Percentiles rank a stretch among this genome's conserved stretches.
Conservation (phyloP, 768 basidiomycete species). For the Tricholoma flavovirens region DNA sequence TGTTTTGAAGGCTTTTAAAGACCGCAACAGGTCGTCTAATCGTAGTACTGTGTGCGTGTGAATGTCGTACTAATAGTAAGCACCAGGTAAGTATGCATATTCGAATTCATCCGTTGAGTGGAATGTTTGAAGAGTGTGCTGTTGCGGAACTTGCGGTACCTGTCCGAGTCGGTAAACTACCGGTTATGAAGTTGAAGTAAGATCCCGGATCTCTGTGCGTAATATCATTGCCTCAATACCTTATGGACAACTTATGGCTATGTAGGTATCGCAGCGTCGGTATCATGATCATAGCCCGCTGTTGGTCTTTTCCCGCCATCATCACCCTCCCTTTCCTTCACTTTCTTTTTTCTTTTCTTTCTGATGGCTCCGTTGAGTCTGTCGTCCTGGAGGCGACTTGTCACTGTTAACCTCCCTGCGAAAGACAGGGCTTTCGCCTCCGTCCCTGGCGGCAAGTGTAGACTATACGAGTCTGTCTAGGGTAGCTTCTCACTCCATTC, state of each 20-base stretch:
- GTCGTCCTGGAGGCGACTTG: slow-evolving; percentile 17
- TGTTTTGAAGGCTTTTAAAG: neutral
- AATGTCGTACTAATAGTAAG: neutral
- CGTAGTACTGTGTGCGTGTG: neutral
- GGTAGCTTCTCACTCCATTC: neutral
- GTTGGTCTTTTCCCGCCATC: slow-evolving; percentile 5
- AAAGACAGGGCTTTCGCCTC: slow-evolving; percentile 4
- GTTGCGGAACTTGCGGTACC: too few relatives aligned
- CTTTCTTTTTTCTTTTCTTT: slow-evolving; percentile 4
- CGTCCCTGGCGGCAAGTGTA: slow-evolving; percentile 14
- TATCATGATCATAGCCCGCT: slow-evolving; percentile 4
- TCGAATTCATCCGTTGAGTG: neutral
- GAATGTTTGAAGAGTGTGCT: neutral
- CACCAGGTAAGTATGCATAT: neutral
- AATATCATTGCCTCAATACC: neutral
- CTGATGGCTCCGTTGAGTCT: slow-evolving; percentile 14
- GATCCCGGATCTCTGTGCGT: neutral
- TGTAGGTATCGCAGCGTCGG: neutral
- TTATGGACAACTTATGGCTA: neutral
- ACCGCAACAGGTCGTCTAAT: neutral
- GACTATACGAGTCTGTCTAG: neutral
- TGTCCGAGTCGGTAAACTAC: neutral
- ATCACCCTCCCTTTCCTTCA: slow-evolving; percentile 7
- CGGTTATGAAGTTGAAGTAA: neutral
- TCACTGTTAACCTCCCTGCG: slow-evolving; percentile 1